Base-by-base conservation (phyloP, 2,329 filamentous ascomycete genomes). In the Aspergillus amoenus region DNA sequence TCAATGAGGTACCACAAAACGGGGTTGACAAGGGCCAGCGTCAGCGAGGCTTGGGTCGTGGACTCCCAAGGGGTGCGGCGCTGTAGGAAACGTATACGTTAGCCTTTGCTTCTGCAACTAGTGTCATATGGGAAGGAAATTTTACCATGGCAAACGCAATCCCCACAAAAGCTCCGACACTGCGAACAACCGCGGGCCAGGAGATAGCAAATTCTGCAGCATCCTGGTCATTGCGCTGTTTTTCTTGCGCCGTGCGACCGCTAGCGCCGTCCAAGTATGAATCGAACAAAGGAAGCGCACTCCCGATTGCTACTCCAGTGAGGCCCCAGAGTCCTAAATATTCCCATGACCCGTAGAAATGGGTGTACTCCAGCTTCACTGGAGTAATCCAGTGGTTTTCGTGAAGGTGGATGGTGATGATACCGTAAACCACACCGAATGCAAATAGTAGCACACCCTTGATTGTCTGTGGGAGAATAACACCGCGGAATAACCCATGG, bases 1-100 rank as follows among this genome's bases (percentile, higher is more conserved):
- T 99, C 94, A 69, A 99, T 89, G 22, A 97, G 81, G 76, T 96
- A 99, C 94, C 94, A 99, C 17, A 99, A 79, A 9, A 94, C 89
- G 1, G 94, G 93, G 71, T 97, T 97, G 18, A 89, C 91, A 58
- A 97, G 85, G 21, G 92, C 90, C 48, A 99, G 86, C 1, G 93
- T 94, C 24, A 95, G 76, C 1, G 93, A 95, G 18, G 95, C 87
- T 75, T 99, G 94, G n/a, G 96, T 85, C 1, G 92, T 94, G 8
- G 93, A 97, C 66, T 93, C 84, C 94, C 94, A 99, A 1, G 91
- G 90, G 9, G 97, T 84, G 73, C 90, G 91, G 63, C 94, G 88
- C 91, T 95, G 66, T 47, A 24, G 51, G 60, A 64, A 58, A 64
- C 59, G 53, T 55, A 56, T 61, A 27, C 63, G 58, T 58, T 56